Conservation (phyloP, 225 moss, liverwort and hornwort species). For the Thuidium tamariscinum region DNA sequence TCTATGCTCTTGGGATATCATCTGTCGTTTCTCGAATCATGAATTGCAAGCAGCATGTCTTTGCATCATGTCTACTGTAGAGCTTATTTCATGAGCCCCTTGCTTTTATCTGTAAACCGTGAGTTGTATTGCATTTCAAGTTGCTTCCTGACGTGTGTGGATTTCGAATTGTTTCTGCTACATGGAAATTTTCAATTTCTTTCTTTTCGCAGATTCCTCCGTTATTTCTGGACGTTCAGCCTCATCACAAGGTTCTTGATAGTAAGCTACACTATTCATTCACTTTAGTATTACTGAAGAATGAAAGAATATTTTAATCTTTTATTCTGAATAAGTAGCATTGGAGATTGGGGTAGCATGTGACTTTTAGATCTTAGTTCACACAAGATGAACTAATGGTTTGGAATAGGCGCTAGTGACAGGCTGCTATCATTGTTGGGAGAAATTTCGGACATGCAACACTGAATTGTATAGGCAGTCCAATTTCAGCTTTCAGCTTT, state of each 20-base stretch:
- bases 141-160: not conserved
- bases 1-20: not conserved
- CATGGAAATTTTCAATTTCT: not conserved
- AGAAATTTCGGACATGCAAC: not conserved
- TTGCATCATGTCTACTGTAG: not conserved
- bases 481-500: not conserved
- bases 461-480: not conserved
- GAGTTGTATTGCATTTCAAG: not conserved
- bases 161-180: not conserved
- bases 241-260: conserved; percentile 88
- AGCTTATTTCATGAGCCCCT: not conserved
- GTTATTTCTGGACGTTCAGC: conserved; percentile 68
- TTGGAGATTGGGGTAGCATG: not conserved
- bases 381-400: not conserved
- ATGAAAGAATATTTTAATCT: not conserved
- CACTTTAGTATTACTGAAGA: not conserved
- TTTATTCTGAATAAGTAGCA: not conserved
- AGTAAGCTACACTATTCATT: conserved; percentile 45
- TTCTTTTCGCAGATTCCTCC: conserved; percentile 64
- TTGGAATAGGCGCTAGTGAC: not conserved
- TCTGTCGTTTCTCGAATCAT: not conserved
- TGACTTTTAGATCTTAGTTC: not conserved
- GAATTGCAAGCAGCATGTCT: not conserved
- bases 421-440: not conserved
- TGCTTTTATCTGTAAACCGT: not conserved